These are phyloP conservation scores for Aaosphaeria pasadenensis DNA, from an alignment of 2,329 filamentous ascomycete species.

Conservation along the genomic window DNA sequence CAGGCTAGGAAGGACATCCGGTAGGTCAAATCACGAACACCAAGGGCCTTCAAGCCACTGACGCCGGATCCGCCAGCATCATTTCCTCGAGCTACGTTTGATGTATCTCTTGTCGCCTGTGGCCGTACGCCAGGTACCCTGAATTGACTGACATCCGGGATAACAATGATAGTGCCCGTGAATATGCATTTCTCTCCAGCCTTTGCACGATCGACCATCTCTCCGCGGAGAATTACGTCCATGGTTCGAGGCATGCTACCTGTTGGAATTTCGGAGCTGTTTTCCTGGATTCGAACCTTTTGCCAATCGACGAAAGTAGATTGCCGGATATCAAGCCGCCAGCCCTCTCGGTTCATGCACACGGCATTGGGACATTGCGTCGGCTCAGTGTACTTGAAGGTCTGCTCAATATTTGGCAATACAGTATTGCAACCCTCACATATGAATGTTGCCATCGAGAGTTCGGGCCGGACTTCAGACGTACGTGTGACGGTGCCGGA, in stretches of 20 bases:
- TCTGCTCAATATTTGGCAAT: conserved; percentile 91
- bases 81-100: conserved; percentile 66
- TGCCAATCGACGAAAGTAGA: conserved; percentile 99
- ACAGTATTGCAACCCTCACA: conserved; percentile 85
- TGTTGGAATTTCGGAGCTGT: conserved; percentile 95
- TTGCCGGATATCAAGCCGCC: conserved; percentile 93
- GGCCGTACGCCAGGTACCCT: conserved; percentile 82
- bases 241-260: conserved; percentile 98
- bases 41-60: conserved; percentile 83
- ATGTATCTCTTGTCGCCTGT: conserved; percentile 80
- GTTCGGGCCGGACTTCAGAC: conserved; percentile 91
- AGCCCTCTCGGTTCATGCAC: conserved; percentile 87
- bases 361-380: conserved; percentile 87
- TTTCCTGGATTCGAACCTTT: conserved; percentile 96
- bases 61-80: conserved; percentile 85
- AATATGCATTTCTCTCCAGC: conserved; percentile 98
- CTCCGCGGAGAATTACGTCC: conserved; percentile 92
- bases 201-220: conserved; percentile 96
- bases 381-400: conserved; percentile 94
- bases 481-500: conserved; percentile 96
- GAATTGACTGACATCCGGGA: conserved; percentile 94
- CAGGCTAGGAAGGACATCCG: conserved; percentile 94
- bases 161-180: conserved; percentile 91
- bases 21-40: conserved; percentile 93
- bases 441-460: conserved; percentile 87